Percentiles rank a stretch among this genome's conserved stretches.
Evolutionary conservation across 1,284 basidiomycete genomes (phyloP).

Genomic region (Leccinum fuscescens): DNA sequence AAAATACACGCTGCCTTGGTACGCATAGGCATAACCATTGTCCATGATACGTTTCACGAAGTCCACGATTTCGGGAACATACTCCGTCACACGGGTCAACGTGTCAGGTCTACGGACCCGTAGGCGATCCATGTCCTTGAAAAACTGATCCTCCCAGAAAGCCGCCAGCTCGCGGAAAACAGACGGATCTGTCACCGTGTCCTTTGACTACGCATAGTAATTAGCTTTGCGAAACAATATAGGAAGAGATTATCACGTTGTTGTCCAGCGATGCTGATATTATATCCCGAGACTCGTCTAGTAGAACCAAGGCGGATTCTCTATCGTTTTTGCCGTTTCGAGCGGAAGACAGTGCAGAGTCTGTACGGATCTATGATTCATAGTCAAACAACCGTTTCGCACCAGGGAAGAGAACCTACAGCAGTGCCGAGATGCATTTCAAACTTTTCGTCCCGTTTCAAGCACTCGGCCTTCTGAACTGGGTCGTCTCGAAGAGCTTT

Average conservation of each 20-base stretch:
- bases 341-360: slow-evolving; percentile 50
- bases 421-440: slow-evolving; percentile 81
- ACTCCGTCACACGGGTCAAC: slow-evolving; percentile 95
- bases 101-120: slow-evolving; percentile 87
- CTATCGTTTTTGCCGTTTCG: slow-evolving; percentile 40
- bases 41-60: slow-evolving; percentile 87
- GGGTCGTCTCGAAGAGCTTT: slow-evolving; percentile 45
- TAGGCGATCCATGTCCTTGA: slow-evolving; percentile 89
- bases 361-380: slow-evolving; percentile 47
- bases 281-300: slow-evolving; percentile 75
- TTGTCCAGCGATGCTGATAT: slow-evolving; percentile 74
- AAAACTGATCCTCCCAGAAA: slow-evolving; percentile 90
- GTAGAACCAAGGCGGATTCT: slow-evolving; percentile 58
- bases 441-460: slow-evolving; percentile 86
- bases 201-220: slow-evolving; percentile 55
- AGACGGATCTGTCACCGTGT: slow-evolving; percentile 82
- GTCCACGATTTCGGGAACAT: slow-evolving; percentile 90
- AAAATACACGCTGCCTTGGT: slow-evolving; percentile 92
- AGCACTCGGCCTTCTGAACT: slow-evolving; percentile 68
- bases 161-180: slow-evolving; percentile 85
- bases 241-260: slow-evolving; percentile 47
- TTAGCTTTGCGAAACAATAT: slow-evolving; percentile 8
- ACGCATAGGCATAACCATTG: slow-evolving; percentile 91
- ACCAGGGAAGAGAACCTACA: slow-evolving; percentile 42
- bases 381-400: slow-evolving; percentile 18